Base-by-base conservation (phyloP, 2,329 filamentous ascomycete species). In the Cryphonectria parasitica region DNA sequence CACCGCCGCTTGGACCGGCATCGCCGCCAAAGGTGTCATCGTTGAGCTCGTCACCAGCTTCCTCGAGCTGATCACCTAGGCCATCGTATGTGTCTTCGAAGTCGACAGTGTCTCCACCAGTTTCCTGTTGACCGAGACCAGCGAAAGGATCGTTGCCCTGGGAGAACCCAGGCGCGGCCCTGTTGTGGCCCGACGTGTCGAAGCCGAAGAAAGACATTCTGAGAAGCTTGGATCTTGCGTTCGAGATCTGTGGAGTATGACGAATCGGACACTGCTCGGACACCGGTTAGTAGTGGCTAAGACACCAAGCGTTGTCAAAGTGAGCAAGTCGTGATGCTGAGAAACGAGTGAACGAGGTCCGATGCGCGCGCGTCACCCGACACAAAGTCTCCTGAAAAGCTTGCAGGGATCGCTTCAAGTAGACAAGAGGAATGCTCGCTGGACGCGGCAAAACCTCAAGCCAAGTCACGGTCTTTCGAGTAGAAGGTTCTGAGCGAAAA, bases 71-170 rank as follows among this genome's bases (percentile, higher is more conserved):
- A 78, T 97, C 92, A 69, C 94, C 96, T 56, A 99, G 86, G 25
- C 95, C 95, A 81, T 99, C 96, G 79, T 98, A 98, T 52, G 95
- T 98, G 79, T 99, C 94, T 77, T 99, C 96, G 76, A 98, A 99
- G 77, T 98, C 92, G 77, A 86, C 79, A 34, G 83, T 84, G 73
- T 87, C 88, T 75, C 85, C 85, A 66, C 82, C 81, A 75, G 91
- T 89, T 71, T 91, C 87, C 71, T 87, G 86, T 66, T 85, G 87
- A 76, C 86, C 86, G 71, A 98, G 88, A 71, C 92, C 91, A 74
- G 93, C 94, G 81, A 98, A 98, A 54, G 95, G 94, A 81, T 99
- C 94, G 75, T 92, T 88, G 72, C 87, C 81, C 79, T 94, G 91
- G 76, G 94, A 91, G 82, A 98, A 98, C 78, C 94, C 94, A 67